A percentile compares a stretch with the other conserved stretches of the same genome.
Evolutionary conservation across 2,329 filamentous ascomycete genomes (phyloP).

Genomic region (Colletotrichum cordylinicola): DNA sequence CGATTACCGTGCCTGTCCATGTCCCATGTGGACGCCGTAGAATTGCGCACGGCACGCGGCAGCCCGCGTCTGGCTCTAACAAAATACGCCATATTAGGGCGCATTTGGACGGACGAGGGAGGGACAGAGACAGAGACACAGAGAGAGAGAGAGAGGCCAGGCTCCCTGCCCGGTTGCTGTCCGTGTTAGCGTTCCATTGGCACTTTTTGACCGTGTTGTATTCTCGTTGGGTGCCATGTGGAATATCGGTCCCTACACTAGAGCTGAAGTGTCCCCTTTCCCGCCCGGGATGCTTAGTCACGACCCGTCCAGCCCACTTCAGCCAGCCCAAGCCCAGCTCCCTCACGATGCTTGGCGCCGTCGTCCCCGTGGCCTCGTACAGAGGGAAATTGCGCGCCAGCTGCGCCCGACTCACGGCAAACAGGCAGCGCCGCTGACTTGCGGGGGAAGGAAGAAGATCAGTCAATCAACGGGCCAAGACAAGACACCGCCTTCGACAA

Average conservation of each 20-base stretch:
- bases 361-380: slow-evolving; percentile 8
- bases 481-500: not conserved
- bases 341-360: slow-evolving; percentile 9
- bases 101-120: not conserved
- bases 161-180: not conserved
- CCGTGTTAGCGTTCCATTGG: not conserved
- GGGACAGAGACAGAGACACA: too few species aligned
- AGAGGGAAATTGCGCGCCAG: slow-evolving; percentile 15
- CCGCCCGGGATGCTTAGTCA: not conserved
- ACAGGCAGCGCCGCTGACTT: not conserved
- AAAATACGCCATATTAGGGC: not conserved
- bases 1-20: not conserved
- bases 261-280: not conserved
- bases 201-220: not conserved
- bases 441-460: not conserved
- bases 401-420: slow-evolving; percentile 4
- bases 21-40: not conserved
- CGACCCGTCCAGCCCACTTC: not conserved
- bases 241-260: not conserved
- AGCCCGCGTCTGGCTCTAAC: not conserved
- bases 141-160: not conserved
- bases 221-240: not conserved
- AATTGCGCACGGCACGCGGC: not conserved
- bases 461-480: not conserved
- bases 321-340: not conserved